Percentiles rank a stretch among this genome's conserved stretches.
Conservation (phyloP, 2,329 filamentous ascomycete species). For the Ascochyta pisi region DNA sequence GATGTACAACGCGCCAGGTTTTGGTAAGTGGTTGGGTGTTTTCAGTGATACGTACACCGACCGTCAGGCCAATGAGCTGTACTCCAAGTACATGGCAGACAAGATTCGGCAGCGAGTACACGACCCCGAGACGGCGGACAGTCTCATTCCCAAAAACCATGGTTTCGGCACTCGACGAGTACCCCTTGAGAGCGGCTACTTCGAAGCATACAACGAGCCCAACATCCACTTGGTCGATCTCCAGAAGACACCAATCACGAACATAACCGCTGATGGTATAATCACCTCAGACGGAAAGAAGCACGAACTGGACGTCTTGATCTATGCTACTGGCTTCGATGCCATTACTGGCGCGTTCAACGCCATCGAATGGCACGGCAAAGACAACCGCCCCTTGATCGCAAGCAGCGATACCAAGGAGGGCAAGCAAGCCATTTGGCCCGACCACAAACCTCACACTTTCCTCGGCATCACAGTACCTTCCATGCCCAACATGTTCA, state of each 20-base stretch:
- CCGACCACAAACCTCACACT: no score
- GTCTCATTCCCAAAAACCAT: slow-evolving; percentile 49
- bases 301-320: slow-evolving; percentile 61
- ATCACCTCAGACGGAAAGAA: slow-evolving; percentile 53
- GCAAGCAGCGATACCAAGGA: no score
- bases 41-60: slow-evolving; percentile 30
- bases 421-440: no score
- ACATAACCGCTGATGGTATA: slow-evolving; percentile 57
- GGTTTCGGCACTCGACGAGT: slow-evolving; percentile 35
- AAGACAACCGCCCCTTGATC: no score
- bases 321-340: slow-evolving; percentile 56
- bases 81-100: slow-evolving; percentile 37
- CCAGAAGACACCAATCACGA: slow-evolving; percentile 49
- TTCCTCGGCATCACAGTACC: no score
- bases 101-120: slow-evolving; percentile 47
- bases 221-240: slow-evolving; percentile 59
- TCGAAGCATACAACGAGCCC: slow-evolving; percentile 48
- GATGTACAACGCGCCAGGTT: slow-evolving; percentile 27
- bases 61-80: slow-evolving; percentile 32
- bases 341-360: slow-evolving; percentile 45
- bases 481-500: slow-evolving; percentile 24
- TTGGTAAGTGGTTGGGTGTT: slow-evolving; percentile 24
- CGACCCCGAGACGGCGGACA: slow-evolving; percentile 54
- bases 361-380: neutral
- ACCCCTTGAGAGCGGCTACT: slow-evolving; percentile 41